Conservation (phyloP, 257 asterid species). For the Hygrophila difformis region DNA sequence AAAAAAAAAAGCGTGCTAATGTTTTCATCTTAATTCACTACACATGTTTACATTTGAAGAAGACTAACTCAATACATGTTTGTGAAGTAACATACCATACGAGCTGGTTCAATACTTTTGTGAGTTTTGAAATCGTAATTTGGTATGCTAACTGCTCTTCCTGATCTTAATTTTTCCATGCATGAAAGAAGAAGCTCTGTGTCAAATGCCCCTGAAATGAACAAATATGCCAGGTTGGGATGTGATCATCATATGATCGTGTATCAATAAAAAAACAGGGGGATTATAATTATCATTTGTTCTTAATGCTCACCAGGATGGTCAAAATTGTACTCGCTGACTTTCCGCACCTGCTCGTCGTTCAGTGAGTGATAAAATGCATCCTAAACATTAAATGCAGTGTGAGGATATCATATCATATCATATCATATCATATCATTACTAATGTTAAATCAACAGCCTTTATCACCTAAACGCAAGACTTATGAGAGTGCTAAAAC, state of each 20-base stretch:
- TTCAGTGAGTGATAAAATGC: slow-evolving; percentile 66
- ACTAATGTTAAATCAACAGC: slow-evolving; percentile 1
- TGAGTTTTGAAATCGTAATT: slow-evolving; percentile 76
- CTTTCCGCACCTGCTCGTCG: slow-evolving; percentile 49
- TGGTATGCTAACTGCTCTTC: slow-evolving; percentile 54
- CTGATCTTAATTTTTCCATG: slow-evolving; percentile 51
- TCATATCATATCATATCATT: too few species aligned
- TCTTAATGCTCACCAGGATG: slow-evolving; percentile 58
- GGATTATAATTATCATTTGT: background rate
- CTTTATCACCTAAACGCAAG: background rate
- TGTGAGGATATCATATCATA: slow-evolving; percentile 11
- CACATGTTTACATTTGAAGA: too few species aligned
- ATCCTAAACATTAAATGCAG: slow-evolving; percentile 37
- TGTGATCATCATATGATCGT: slow-evolving; percentile 2
- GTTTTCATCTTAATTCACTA: slow-evolving; percentile 1
- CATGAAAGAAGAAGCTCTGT: slow-evolving; percentile 78
- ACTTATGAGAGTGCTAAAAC: background rate
- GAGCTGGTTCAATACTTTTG: slow-evolving; percentile 49
- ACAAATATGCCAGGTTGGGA: background rate
- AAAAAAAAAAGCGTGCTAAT: too few species aligned
- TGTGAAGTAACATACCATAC: slow-evolving; percentile 37
- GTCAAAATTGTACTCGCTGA: slow-evolving; percentile 73
- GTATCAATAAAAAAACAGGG: background rate
- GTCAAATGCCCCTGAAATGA: slow-evolving; percentile 68
- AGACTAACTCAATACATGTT: too few species aligned